Conservation (phyloP, 2,329 filamentous ascomycete species). For the Dactylellina haptotyla region DNA sequence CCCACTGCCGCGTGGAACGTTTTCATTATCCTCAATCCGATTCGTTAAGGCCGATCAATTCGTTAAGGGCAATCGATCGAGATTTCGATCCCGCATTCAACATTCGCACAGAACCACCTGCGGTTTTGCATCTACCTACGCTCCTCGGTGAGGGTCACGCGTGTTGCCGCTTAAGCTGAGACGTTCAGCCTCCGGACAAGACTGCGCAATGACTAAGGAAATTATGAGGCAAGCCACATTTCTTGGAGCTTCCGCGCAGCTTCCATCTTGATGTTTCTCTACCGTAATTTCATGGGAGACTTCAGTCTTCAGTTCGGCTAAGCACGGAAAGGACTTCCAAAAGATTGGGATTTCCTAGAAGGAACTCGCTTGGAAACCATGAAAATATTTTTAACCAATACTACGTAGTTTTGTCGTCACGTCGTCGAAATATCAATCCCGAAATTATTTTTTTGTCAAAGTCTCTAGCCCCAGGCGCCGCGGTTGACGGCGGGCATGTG, state of each 20-base stretch:
- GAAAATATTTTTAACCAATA: constrained; percentile 18
- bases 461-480: constrained; percentile 3
- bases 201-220: too few species aligned
- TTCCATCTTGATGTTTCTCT: constrained; percentile 5
- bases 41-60: background rate
- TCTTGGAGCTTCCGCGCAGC: constrained; percentile 1
- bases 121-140: too few species aligned
- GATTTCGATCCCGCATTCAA: too few species aligned
- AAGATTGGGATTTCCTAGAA: constrained; percentile 2
- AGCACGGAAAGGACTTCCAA: background rate
- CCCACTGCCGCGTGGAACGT: too few species aligned
- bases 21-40: too few species aligned
- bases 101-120: too few species aligned
- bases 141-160: too few species aligned
- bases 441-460: background rate
- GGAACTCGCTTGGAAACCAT: background rate
- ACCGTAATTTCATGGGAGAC: constrained; percentile 1
- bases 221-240: constrained; percentile 15
- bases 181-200: background rate
- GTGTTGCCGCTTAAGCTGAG: too few species aligned
- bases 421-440: background rate
- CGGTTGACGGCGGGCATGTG: constrained; percentile 6
- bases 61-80: background rate
- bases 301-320: background rate
- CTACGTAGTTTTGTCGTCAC: background rate